Conservation (phyloP, 139 green algal genomes). For the Picochlorum sp. region DNA sequence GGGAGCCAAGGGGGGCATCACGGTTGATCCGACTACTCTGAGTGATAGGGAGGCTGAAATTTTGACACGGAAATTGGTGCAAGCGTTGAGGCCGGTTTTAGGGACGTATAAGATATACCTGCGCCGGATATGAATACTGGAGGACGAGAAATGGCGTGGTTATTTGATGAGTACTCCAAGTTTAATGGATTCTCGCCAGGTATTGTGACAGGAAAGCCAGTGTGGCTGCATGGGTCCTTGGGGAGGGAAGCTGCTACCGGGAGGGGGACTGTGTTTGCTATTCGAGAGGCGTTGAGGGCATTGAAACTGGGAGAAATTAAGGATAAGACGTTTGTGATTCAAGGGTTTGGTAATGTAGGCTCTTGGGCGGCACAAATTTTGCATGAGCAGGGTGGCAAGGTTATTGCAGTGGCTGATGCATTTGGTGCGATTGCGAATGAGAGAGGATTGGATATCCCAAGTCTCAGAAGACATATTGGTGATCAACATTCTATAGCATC, state of each 20-base stretch:
- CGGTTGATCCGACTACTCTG: conserved; percentile 54
- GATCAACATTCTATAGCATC: conserved; percentile 25
- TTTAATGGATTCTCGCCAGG: conserved; percentile 72
- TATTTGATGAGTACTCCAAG: conserved; percentile 90
- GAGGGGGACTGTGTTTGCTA: conserved; percentile 68
- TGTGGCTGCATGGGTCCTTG: conserved; percentile 75
- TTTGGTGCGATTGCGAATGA: conserved; percentile 57
- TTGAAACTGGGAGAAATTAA: conserved; percentile 32
- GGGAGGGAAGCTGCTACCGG: conserved; percentile 80
- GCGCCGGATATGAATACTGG: conserved; percentile 86
- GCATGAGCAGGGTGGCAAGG: conserved; percentile 57
- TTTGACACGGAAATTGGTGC: conserved; percentile 83
- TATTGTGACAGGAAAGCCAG: conserved; percentile 80
- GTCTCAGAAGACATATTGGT: conserved; percentile 48
- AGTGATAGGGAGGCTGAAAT: conserved; percentile 75
- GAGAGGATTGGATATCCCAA: conserved; percentile 60
- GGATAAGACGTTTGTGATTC: conserved; percentile 72
- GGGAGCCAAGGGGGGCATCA: conserved; percentile 78
- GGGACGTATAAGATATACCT: conserved; percentile 78
- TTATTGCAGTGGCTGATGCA: conserved; percentile 76
- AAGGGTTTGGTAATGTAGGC: conserved; percentile 89
- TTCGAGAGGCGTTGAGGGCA: conserved; percentile 47
- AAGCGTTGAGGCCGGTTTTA: conserved; percentile 76
- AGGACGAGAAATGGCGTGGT: conserved; percentile 59
- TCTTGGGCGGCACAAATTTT: conserved; percentile 56